Conservation (phyloP, 2,329 filamentous ascomycete genomes). For the Colletotrichum plurivorum region DNA sequence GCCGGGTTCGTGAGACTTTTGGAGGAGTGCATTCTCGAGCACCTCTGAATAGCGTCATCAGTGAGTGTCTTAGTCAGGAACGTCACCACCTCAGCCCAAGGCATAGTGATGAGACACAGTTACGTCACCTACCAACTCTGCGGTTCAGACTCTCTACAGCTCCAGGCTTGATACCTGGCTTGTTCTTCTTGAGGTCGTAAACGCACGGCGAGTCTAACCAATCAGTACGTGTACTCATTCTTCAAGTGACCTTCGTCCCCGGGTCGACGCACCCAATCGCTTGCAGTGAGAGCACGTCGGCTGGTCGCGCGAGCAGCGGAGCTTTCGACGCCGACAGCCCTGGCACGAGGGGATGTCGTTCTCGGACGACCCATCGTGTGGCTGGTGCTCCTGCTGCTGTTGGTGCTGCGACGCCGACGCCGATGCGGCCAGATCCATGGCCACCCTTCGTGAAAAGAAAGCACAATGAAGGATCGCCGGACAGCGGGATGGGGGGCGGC, state of each 20-base stretch:
- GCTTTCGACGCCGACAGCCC: conserved; percentile 51
- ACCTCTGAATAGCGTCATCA: conserved; percentile 22
- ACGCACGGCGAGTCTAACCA: conserved; percentile 43
- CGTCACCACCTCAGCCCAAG: neutral
- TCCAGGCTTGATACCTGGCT: conserved; percentile 44
- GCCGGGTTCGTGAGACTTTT: conserved; percentile 20
- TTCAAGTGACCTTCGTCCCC: no score
- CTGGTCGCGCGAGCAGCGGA: conserved; percentile 52
- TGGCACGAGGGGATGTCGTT: conserved; percentile 48
- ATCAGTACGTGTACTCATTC: conserved; percentile 11
- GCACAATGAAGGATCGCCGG: conserved; percentile 6
- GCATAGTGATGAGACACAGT: no score
- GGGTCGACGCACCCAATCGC: conserved; percentile 44
- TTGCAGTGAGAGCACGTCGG: conserved; percentile 51
- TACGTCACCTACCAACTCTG: conserved; percentile 41
- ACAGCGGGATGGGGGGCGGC: conserved; percentile 18
- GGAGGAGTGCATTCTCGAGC: conserved; percentile 37
- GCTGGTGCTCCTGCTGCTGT: conserved; percentile 3
- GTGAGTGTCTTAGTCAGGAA: neutral
- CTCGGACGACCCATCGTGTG: conserved; percentile 33
- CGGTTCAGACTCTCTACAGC: conserved; percentile 43
- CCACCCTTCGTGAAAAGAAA: neutral
- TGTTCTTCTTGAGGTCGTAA: conserved; percentile 45
- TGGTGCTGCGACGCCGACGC: neutral
- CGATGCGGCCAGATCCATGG: conserved; percentile 30